Percentiles rank a stretch among this genome's conserved stretches.
phyloP scores from a whole-genome alignment of 495 filamentous ascomycete species.

The Aspergillus egyptiacus region DNA sequence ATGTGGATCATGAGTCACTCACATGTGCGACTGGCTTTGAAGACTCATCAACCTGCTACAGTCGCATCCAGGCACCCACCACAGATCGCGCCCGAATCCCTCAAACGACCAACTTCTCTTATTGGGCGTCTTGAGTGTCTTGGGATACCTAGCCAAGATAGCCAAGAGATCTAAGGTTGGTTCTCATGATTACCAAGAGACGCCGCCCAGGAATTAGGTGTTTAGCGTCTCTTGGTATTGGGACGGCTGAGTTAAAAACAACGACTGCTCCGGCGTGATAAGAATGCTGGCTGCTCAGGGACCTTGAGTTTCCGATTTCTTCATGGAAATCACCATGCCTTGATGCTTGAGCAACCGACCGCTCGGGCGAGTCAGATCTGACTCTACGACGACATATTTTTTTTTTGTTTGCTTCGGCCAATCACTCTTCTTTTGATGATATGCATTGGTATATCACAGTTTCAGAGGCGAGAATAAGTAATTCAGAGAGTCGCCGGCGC shows the following conservation, averaged over 20 bases:
- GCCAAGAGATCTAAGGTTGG: background rate
- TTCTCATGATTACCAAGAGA: background rate
- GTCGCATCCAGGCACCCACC: too few species aligned
- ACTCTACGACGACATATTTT: too few species aligned
- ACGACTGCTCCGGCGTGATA: background rate
- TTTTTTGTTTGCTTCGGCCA: background rate
- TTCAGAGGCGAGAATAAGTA: background rate
- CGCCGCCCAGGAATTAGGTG: background rate
- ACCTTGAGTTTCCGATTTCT: too few species aligned
- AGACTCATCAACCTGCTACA: too few species aligned
- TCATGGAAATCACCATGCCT: too few species aligned
- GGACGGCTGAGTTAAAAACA: background rate
- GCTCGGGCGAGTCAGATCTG: too few species aligned
- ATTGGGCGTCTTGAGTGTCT: background rate
- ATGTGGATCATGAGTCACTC: too few species aligned
- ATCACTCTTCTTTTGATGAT: background rate
- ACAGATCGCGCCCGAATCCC: too few species aligned
- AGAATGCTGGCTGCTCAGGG: background rate
- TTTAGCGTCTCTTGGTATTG: background rate
- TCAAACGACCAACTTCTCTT: background rate
- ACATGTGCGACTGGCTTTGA: too few species aligned
- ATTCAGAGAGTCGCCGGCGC: too few species aligned
- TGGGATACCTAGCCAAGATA: background rate
- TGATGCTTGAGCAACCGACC: too few species aligned
- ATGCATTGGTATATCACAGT: background rate